Conservation (phyloP, 495 filamentous ascomycete species). For the Neurospora cerealis region DNA sequence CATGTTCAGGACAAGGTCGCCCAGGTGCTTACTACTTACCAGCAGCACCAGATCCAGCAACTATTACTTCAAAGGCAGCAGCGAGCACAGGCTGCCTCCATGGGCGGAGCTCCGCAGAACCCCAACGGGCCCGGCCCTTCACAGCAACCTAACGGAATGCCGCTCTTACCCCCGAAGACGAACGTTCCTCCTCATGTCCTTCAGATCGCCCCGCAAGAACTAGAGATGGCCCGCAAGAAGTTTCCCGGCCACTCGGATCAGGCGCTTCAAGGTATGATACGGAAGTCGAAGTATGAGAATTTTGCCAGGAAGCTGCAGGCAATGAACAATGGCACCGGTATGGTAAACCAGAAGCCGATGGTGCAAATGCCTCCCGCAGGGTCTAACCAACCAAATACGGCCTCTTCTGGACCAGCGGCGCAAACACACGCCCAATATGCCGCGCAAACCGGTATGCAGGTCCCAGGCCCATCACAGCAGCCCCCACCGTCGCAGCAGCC, state of each 20-base stretch:
- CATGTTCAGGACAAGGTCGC: slow-evolving; percentile 27
- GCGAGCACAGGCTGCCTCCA: slow-evolving; percentile 4
- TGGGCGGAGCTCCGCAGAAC: not conserved
- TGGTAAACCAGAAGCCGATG: slow-evolving; percentile 4
- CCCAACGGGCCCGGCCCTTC: not conserved
- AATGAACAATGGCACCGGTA: not conserved
- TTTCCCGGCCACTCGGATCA: not conserved
- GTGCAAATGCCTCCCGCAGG: not conserved
- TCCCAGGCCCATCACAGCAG: slow-evolving; percentile 12
- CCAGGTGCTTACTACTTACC: slow-evolving; percentile 38
- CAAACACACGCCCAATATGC: not conserved
- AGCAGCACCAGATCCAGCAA: slow-evolving; percentile 44
- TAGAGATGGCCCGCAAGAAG: not conserved
- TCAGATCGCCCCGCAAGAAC: slow-evolving; percentile 1
- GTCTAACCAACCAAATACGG: not conserved
- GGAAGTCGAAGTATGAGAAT: not conserved
- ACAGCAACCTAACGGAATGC: not conserved
- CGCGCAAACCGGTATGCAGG: slow-evolving; percentile 10
- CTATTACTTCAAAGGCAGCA: slow-evolving; percentile 8
- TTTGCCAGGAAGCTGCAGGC: not conserved
- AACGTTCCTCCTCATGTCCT: not conserved
- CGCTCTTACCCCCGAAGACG: not conserved
- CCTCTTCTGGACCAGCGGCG: not conserved
- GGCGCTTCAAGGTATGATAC: not conserved
- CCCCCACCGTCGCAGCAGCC: slow-evolving; percentile 12